Evolutionary conservation across 306 rosid genomes (phyloP).

Genomic region (Pyrus betulifolia): DNA sequence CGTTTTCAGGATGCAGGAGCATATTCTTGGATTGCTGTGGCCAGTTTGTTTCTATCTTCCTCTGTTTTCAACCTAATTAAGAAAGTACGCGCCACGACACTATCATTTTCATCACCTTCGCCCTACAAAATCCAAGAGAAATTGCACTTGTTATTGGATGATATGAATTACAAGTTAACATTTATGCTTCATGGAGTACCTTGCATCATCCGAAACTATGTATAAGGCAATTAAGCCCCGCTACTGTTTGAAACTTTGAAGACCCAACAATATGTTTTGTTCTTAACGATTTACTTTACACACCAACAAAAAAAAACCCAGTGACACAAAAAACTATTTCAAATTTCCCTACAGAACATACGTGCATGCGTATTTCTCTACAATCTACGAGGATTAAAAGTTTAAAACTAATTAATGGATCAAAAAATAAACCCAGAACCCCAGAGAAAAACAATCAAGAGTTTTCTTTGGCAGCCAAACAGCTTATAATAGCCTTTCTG

Average conservation of each 20-base stretch:
- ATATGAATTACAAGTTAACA: background rate
- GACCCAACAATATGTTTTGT: background rate
- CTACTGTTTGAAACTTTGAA: background rate
- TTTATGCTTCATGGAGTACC: background rate
- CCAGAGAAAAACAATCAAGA: background rate
- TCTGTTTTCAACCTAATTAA: slow-evolving; percentile 77
- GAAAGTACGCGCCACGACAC: slow-evolving; percentile 73
- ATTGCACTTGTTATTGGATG: background rate
- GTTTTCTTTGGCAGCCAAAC: background rate
- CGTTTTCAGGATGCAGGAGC: slow-evolving; percentile 58
- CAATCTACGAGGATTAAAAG: background rate
- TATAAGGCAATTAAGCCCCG: background rate
- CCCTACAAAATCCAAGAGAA: slow-evolving; percentile 38
- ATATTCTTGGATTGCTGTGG: slow-evolving; percentile 75
- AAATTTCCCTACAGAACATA: background rate
- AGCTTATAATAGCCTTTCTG: background rate
- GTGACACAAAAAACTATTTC: background rate
- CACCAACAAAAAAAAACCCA: no score
- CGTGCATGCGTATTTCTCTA: background rate
- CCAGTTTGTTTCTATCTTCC: slow-evolving; percentile 75
- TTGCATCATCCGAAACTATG: background rate
- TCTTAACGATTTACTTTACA: background rate
- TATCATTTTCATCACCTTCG: slow-evolving; percentile 45
- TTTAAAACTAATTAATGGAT: background rate
- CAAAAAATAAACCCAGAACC: background rate